Evolutionary conservation across 306 rosid species (phyloP), one percentile per base, ranked within the genome.

Genomic region (Lathyrus oleraceus): DNA sequence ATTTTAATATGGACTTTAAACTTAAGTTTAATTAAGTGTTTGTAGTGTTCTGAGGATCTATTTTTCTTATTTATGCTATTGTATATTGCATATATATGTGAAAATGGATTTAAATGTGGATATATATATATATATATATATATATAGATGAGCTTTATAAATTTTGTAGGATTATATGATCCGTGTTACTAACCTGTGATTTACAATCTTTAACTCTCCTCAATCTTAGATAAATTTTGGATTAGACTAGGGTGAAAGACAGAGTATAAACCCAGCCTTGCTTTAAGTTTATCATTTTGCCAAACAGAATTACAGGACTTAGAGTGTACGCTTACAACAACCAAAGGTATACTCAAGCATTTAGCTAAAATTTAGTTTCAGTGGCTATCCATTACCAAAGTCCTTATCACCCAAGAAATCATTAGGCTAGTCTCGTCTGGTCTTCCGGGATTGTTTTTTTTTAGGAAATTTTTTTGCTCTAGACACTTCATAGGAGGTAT

Each of bases 321-420:
- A 23, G 68, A 66, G 53, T 53, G 67, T 67, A 35, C 25, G 35
- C 54, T 60, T 56, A 47, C 40, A 62, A 76, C 52, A 66, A 54
- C 38, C 51, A 23, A 59, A 17, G 30, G 57, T 13, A 64, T 20
- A 66, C 52, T 23, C 69, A 36, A 17, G 32, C 67, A 74, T 73
- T 30, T 38, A 23, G 47, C 56, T 61, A 76, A 68, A 67, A 47
- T 11, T 47, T 68, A 16, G 48, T 76, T 66, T 49, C 28, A 25
- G 61, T 27, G 36, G 45, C 44, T 21, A 66, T 57, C 66, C n/a
- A 51, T 19, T 25, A 25, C 42, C 68, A 9, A 21, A 52, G 5
- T 51, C 28, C 39, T 40, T 36, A 60, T 52, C 40, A 15, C 20
- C 30, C 28, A 67, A 44, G 48, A 51, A 51, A 51, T 32, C 56